phyloP scores from a whole-genome alignment of 2,329 filamentous ascomycete species.

The Lachnellula suecica region DNA sequence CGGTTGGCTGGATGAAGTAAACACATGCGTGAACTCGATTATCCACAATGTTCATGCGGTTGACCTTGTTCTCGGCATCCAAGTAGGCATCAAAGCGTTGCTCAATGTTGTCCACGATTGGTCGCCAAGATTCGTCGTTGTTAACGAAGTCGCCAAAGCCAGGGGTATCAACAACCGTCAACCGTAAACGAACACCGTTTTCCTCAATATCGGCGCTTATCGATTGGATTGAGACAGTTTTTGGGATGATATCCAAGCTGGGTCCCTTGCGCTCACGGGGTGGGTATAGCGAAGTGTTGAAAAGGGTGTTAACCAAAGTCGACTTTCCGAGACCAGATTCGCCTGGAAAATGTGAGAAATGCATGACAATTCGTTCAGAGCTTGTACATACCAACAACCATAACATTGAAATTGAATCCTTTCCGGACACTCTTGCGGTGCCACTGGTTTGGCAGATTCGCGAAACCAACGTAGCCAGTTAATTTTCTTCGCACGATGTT shows the following conservation, averaged over 20 bases:
- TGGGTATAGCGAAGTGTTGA: constrained; percentile 98
- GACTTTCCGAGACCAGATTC: constrained; percentile 99
- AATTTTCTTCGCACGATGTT: constrained; percentile 99
- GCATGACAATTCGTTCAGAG: neutral
- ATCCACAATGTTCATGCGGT: constrained; percentile 99
- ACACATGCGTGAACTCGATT: constrained; percentile 99
- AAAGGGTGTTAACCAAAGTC: constrained; percentile 97
- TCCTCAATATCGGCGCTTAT: constrained; percentile 98
- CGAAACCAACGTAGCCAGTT: constrained; percentile 97
- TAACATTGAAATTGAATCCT: constrained; percentile 99
- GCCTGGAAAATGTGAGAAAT: constrained; percentile 55
- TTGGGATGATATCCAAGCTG: constrained; percentile 96
- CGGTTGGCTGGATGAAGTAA: constrained; percentile 99
- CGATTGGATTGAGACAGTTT: constrained; percentile 93
- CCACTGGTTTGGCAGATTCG: constrained; percentile 99
- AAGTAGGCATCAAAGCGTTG: constrained; percentile 98
- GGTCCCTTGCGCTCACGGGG: constrained; percentile 98
- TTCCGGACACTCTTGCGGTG: constrained; percentile 99
- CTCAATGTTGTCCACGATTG: constrained; percentile 99
- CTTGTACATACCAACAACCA: constrained; percentile 91
- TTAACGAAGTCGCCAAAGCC: constrained; percentile 99
- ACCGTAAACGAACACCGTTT: constrained; percentile 90
- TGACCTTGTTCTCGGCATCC: constrained; percentile 99
- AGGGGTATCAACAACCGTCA: constrained; percentile 97
- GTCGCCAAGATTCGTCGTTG: constrained; percentile 99